These are phyloP conservation scores for Penicillium bialowiezense DNA, from an alignment of 495 filamentous ascomycete species.

Conservation along the genomic window DNA sequence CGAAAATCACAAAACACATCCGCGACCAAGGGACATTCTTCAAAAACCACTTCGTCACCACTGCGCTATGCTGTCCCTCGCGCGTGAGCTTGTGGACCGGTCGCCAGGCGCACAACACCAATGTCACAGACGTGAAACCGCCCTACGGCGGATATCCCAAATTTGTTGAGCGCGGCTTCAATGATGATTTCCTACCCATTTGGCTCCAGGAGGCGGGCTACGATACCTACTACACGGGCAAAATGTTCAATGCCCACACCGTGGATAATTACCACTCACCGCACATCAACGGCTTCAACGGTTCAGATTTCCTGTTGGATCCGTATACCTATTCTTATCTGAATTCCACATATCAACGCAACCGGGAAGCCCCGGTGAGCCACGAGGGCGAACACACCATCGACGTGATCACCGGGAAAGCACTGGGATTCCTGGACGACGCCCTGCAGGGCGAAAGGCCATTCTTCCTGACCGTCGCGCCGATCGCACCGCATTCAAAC, in stretches of 20 bases:
- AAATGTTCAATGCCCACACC: constrained; percentile 66
- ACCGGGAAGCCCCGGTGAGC: constrained; percentile 55
- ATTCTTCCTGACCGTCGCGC: constrained; percentile 67
- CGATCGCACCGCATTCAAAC: constrained; percentile 66
- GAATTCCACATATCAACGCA: constrained; percentile 64
- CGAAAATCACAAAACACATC: constrained; percentile 50
- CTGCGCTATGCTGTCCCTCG: constrained; percentile 62
- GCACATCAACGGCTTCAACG: constrained; percentile 54
- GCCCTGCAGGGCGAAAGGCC: constrained; percentile 51
- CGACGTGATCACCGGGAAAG: constrained; percentile 63
- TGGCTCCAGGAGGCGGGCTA: constrained; percentile 72
- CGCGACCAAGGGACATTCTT: constrained; percentile 54
- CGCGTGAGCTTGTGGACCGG: constrained; percentile 65
- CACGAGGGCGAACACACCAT: constrained; percentile 57
- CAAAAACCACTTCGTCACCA: constrained; percentile 59
- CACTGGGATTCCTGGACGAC: constrained; percentile 62
- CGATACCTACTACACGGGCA: constrained; percentile 71
- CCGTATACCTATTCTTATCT: constrained; percentile 71
- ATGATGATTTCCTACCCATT: constrained; percentile 63
- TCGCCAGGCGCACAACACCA: constrained; percentile 68
- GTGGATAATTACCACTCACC: constrained; percentile 58
- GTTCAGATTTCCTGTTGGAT: constrained; percentile 65
- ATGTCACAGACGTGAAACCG: constrained; percentile 66
- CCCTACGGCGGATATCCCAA: constrained; percentile 72
- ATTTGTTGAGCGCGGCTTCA: constrained; percentile 62